Conservation (phyloP, 148 eudicot species). For the Vaccinium vitisidaea region DNA sequence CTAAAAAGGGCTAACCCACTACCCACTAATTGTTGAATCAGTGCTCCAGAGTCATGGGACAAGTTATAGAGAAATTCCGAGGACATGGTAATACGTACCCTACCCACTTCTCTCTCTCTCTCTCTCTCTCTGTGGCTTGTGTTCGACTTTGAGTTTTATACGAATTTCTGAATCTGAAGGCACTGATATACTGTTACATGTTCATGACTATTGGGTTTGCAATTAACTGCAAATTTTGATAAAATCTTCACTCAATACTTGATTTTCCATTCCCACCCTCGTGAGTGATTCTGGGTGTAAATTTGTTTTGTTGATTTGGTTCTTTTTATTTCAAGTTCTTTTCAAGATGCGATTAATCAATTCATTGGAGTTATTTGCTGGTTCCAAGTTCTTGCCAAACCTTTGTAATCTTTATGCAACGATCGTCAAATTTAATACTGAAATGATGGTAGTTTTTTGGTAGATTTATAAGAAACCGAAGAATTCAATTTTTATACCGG, state of each 20-base stretch:
- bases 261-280: no score
- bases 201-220: neutral
- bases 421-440: no score
- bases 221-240: neutral
- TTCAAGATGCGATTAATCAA: no score
- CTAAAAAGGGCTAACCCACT: neutral
- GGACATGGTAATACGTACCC: slow-evolving; percentile 26
- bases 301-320: neutral
- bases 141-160: neutral
- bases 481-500: no score
- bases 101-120: neutral
- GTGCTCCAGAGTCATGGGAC: slow-evolving; percentile 31
- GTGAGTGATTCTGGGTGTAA: neutral
- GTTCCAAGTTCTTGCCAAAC: no score
- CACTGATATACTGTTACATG: neutral
- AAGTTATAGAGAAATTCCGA: slow-evolving; percentile 28
- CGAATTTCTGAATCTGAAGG: neutral
- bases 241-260: no score
- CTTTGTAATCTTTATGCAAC: no score
- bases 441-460: no score
- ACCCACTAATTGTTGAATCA: neutral
- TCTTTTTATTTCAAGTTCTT: neutral
- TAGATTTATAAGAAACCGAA: no score
- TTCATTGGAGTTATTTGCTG: no score
- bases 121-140: neutral